Conservation (phyloP, 345 rosid species). For the Murraya paniculata region DNA sequence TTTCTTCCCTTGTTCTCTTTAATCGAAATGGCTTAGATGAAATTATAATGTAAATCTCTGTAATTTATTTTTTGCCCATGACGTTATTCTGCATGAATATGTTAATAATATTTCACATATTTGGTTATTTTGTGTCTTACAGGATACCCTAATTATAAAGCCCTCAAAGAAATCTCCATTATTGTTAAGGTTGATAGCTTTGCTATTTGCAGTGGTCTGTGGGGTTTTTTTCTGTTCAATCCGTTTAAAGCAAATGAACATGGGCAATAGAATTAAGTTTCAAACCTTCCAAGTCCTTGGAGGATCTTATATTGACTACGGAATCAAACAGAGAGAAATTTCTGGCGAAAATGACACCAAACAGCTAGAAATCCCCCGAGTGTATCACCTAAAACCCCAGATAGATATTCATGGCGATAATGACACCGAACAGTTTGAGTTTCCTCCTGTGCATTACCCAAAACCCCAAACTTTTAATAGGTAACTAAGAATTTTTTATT, state of each 20-base stretch:
- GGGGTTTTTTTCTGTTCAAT: conserved; percentile 63
- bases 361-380: conserved; percentile 27
- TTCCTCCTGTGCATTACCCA: conserved; percentile 67
- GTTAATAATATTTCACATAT: conserved; percentile 3
- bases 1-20: not conserved
- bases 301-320: conserved; percentile 25
- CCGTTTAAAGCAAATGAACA: conserved; percentile 67
- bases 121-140: conserved; percentile 22
- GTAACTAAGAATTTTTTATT: conserved; percentile 32
- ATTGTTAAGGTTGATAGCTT: conserved; percentile 65
- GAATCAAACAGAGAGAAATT: conserved; percentile 15
- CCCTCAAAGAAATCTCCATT: conserved; percentile 69
- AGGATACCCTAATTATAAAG: conserved; percentile 64
- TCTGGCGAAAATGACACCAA: conserved; percentile 14
- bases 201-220: conserved; percentile 66
- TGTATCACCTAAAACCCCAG: conserved; percentile 69
- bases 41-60: not conserved
- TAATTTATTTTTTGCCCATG: not conserved
- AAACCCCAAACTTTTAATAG: conserved; percentile 75
- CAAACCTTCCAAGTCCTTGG: conserved; percentile 47
- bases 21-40: not conserved
- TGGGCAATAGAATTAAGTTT: conserved; percentile 25
- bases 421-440: conserved; percentile 16
- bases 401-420: conserved; percentile 22
- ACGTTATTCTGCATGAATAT: not conserved